These are phyloP conservation scores for Paramecium sexaurelia DNA, from an alignment of 73 alveolate genomes.

Conservation along the genomic window DNA sequence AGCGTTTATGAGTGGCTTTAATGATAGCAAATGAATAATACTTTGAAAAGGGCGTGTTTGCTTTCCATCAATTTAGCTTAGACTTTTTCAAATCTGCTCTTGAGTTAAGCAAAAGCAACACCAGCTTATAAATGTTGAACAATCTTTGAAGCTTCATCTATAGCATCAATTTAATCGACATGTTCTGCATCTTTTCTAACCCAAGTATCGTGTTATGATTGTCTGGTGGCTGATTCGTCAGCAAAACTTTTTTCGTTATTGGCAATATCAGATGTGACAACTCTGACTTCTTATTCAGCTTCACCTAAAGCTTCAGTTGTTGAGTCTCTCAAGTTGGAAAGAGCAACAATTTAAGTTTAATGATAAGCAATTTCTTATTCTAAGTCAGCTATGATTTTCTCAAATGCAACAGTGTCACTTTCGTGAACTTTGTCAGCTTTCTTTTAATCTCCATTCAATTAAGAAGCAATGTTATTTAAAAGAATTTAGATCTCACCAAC, in stretches of 20 bases:
- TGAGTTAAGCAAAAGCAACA: slow-evolving; percentile 50
- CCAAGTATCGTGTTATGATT: slow-evolving; percentile 14
- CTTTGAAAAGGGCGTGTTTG: slow-evolving; percentile 45
- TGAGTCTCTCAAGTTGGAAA: not conserved
- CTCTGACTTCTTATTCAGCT: slow-evolving; percentile 52
- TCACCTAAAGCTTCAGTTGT: slow-evolving; percentile 48
- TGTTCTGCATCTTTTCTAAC: slow-evolving; percentile 33
- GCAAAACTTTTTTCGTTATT: slow-evolving; percentile 42
- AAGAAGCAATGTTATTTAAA: slow-evolving; percentile 32
- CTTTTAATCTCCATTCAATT: slow-evolving; percentile 18
- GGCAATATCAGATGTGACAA: not conserved
- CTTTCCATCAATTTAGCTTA: slow-evolving; percentile 37
- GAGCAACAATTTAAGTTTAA: not conserved
- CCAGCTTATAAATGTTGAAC: slow-evolving; percentile 53
- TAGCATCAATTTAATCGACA: slow-evolving; percentile 42
- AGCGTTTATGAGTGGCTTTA: slow-evolving; percentile 40
- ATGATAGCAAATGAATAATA: not conserved
- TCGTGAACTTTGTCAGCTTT: slow-evolving; percentile 52
- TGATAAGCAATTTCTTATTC: slow-evolving; percentile 21
- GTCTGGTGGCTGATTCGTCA: slow-evolving; percentile 23
- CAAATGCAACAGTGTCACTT: slow-evolving; percentile 4
- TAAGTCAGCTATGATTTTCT: not conserved
- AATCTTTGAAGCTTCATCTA: slow-evolving; percentile 33
- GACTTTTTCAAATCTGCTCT: slow-evolving; percentile 58
- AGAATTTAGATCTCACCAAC: slow-evolving; percentile 43